Conservation (phyloP, 306 rosid species). For the Mimosa pudica region DNA sequence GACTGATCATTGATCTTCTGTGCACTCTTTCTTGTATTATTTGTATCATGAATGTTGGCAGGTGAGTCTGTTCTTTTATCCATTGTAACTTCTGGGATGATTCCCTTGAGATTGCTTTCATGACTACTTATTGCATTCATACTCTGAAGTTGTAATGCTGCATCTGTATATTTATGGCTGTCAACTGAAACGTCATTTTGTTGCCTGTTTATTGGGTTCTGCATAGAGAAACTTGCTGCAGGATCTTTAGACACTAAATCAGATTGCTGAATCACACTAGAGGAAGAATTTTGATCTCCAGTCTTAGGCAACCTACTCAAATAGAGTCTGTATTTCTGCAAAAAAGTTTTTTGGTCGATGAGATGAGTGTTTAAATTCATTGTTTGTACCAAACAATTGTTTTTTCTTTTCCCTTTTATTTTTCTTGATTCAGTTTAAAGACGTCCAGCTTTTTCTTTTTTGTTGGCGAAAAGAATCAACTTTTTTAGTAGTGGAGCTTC, state of each 20-base stretch:
- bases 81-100: conserved; percentile 43
- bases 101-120: conserved; percentile 49
- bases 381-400: background rate
- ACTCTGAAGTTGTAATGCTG: conserved; percentile 43
- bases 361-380: conserved; percentile 28
- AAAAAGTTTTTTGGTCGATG: conserved; percentile 16
- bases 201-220: conserved; percentile 43
- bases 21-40: conserved; percentile 36
- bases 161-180: conserved; percentile 43
- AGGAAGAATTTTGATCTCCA: conserved; percentile 53
- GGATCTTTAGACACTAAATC: conserved; percentile 57
- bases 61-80: conserved; percentile 42
- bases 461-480: background rate
- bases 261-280: conserved; percentile 52
- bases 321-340: conserved; percentile 91
- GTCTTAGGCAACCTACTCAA: conserved; percentile 73
- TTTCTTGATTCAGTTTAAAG: conserved; percentile 1
- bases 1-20: conserved; percentile 42
- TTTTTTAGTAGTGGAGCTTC: conserved; percentile 10
- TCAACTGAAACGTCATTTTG: conserved; percentile 56
- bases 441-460: background rate
- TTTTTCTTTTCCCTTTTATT: background rate
- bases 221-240: conserved; percentile 47
- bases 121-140: conserved; percentile 36
- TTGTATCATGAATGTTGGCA: conserved; percentile 43